Conservation (phyloP, 2,329 filamentous ascomycete genomes). For the Talaromyces sp. region DNA sequence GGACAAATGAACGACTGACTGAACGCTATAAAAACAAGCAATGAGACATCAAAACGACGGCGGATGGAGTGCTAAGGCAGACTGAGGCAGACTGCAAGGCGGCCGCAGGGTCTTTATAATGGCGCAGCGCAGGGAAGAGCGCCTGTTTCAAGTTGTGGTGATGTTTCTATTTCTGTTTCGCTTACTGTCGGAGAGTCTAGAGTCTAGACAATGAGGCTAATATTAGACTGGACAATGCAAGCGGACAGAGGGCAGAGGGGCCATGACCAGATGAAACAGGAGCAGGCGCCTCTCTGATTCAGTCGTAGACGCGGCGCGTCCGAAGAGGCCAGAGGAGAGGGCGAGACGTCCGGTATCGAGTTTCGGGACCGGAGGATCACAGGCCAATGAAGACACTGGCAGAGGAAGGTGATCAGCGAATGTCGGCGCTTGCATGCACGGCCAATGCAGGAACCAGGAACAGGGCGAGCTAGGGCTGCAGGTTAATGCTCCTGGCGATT, state of each 20-base stretch:
- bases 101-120: slow-evolving; percentile 1
- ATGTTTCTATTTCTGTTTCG: slow-evolving; percentile 11
- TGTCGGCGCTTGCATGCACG: slow-evolving; percentile 7
- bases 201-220: not conserved
- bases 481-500: not conserved
- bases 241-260: not conserved
- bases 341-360: not conserved
- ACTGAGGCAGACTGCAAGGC: not conserved
- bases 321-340: not conserved
- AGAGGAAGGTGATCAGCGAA: not conserved
- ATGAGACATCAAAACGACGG: slow-evolving; percentile 1
- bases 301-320: not conserved
- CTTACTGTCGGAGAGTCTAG: not conserved
- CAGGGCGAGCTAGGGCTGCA: not conserved
- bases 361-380: not conserved
- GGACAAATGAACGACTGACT: slow-evolving; percentile 6
- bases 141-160: slow-evolving; percentile 10
- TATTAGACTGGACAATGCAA: not conserved
- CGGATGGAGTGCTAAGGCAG: slow-evolving; percentile 2
- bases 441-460: slow-evolving; percentile 8
- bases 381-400: slow-evolving; percentile 2
- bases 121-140: not conserved
- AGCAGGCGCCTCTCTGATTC: not conserved
- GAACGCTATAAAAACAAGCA: slow-evolving; percentile 9
- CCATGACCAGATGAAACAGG: not conserved